Base-by-base conservation (phyloP, 1,284 basidiomycete genomes). In the Ustilago tritici region DNA sequence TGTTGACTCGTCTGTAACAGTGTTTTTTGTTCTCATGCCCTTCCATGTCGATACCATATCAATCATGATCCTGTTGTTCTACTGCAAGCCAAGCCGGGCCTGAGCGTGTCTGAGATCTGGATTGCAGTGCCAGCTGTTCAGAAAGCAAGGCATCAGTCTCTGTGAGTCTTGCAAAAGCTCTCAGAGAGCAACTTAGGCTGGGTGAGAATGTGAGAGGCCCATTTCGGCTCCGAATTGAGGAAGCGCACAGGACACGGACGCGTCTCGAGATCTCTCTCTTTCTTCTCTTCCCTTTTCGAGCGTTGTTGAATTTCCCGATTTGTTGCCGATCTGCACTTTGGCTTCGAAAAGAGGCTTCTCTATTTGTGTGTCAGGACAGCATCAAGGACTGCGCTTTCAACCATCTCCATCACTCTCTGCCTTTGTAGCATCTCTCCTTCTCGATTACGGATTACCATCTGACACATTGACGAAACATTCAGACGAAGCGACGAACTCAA, bases 31-130 rank as follows among this genome's bases (percentile, higher is more conserved):
- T 41, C 15, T 56, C 31, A 62, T 63, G 59, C 40, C 43, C 52
- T 58, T 50, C 65, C 58, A 73, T 57, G 61, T 49, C 61, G 65
- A 67, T 68, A 67, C 65, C 69, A 65, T 64, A 32, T 55, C 58
- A 56, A 71, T 63, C 61, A 56, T 38, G 32, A 35, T 50, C 35
- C 17, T 43, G 19, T 50, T 50, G 49, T 32, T 14, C 19, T 28
- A 28, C 32, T 14, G 23, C 23, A 23, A 23, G 23, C 23, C 23
- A 23, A 23, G 23, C 23, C 23, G 23, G 23, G 23, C 23, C 23
- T 23, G 23, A 28, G 23, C 23, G 23, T 28, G 23, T 28, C 23
- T 28, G 23, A 28, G 23, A 28, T 28, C 23, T 28, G 23, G 23
- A 28, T 28, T 28, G 3, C 23, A 47, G 38, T 11, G 38, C 38